Conservation (phyloP, 148 eudicot species). For the Vaccinium myrtillus region DNA sequence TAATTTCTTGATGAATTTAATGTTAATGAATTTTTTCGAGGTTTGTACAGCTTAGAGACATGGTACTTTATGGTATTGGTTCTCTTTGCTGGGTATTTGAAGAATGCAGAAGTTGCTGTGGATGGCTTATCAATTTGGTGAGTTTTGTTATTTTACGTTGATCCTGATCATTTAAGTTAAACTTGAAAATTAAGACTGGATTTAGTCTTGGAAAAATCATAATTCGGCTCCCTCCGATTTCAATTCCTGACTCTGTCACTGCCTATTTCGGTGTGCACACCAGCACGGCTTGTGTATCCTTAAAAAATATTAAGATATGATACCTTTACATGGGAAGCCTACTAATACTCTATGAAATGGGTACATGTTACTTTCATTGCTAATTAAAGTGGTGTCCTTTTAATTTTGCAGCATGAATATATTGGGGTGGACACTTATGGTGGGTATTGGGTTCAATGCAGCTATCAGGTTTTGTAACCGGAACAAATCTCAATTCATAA, state of each 20-base stretch:
- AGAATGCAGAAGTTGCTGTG: constrained; percentile 61
- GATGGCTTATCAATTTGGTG: constrained; percentile 71
- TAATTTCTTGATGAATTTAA: not conserved
- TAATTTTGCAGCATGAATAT: constrained; percentile 45
- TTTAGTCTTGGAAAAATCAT: no score
- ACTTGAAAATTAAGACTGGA: not conserved
- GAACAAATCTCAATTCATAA: not conserved
- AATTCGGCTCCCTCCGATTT: no score
- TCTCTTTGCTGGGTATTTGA: constrained; percentile 65
- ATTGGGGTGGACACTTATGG: constrained; percentile 48
- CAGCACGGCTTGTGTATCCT: no score
- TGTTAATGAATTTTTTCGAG: not conserved
- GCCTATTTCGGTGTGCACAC: not conserved
- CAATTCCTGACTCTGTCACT: not conserved
- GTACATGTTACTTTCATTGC: not conserved
- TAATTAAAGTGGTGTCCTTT: not conserved
- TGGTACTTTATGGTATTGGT: constrained; percentile 61
- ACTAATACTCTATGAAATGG: no score
- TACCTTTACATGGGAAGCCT: no score
- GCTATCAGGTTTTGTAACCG: constrained; percentile 42
- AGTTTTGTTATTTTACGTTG: constrained; percentile 6
- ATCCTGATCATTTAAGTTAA: not conserved
- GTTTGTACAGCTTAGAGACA: constrained; percentile 52
- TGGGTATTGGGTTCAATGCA: constrained; percentile 49
- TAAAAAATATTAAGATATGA: no score